Evolutionary conservation across 441 rosid species (phyloP).

Genomic region (Dalechampia spathulata): DNA sequence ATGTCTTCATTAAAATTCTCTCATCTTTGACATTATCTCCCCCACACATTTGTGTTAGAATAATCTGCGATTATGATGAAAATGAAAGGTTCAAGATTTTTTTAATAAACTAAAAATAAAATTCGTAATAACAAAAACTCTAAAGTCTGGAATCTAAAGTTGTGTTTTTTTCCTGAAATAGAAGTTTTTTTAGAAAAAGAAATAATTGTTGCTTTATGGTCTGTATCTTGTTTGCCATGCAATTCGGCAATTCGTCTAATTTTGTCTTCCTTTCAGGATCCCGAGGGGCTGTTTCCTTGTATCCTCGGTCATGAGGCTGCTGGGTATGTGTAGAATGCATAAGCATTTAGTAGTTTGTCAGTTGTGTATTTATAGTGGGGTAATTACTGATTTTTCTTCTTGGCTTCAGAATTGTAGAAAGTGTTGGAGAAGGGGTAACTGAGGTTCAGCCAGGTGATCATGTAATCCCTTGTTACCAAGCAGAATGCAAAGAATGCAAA

Average conservation of each 20-base stretch:
- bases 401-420: conserved; percentile 70
- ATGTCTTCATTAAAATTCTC: too few species aligned
- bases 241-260: not conserved
- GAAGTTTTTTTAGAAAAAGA: too few species aligned
- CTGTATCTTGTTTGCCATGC: not conserved
- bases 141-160: too few species aligned
- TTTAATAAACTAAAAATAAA: too few species aligned
- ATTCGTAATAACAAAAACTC: too few species aligned
- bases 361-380: not conserved
- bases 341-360: not conserved
- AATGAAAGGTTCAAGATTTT: too few species aligned
- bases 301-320: conserved; percentile 99
- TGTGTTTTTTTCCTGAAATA: too few species aligned
- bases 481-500: conserved; percentile 95
- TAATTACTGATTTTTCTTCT: conserved; percentile 11
- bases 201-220: not conserved
- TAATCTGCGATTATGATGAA: too few species aligned
- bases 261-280: conserved; percentile 52
- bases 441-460: conserved; percentile 93
- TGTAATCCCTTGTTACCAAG: conserved; percentile 96
- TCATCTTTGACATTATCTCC: too few species aligned
- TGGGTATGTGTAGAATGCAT: conserved; percentile 42
- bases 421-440: conserved; percentile 95
- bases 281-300: conserved; percentile 96
- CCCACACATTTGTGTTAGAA: too few species aligned